Percentiles rank a stretch among this genome's conserved stretches.
phyloP scores from a whole-genome alignment of 1,139 yeast genomes.

The Geotrichum aggregatum region DNA sequence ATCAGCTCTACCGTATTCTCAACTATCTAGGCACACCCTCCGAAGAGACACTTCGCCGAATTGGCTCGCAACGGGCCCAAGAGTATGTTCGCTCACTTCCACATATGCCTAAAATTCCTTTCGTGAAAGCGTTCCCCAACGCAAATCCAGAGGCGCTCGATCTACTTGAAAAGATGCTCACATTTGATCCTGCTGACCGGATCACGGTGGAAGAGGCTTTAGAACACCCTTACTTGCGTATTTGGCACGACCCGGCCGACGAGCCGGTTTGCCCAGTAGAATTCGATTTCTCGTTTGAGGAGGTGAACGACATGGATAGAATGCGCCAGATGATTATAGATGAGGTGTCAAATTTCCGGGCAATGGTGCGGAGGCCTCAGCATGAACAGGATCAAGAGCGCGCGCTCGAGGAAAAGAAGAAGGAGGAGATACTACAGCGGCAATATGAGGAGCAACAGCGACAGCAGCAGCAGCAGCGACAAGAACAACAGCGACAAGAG shows the following conservation, averaged over 20 bases:
- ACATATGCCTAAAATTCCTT: constrained; percentile 74
- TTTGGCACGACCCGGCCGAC: constrained; percentile 96
- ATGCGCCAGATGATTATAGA: constrained; percentile 76
- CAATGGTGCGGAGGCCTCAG: constrained; percentile 65
- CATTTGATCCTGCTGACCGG: constrained; percentile 81
- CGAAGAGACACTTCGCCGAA: constrained; percentile 73
- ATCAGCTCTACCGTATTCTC: constrained; percentile 85
- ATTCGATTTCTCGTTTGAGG: constrained; percentile 88
- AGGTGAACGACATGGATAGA: constrained; percentile 69
- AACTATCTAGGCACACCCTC: constrained; percentile 87
- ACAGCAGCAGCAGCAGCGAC: constrained; percentile 26
- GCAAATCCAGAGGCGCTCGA: constrained; percentile 89
- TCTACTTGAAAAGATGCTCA: constrained; percentile 72
- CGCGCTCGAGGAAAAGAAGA: constrained; percentile 31
- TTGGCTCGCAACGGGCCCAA: constrained; percentile 87
- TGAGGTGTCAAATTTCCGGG: constrained; percentile 76
- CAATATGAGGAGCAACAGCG: constrained; percentile 18
- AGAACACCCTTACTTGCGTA: constrained; percentile 78
- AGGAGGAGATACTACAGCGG: constrained; percentile 23
- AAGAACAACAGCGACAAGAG: constrained; percentile 24
- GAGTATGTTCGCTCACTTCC: constrained; percentile 87
- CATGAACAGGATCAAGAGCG: constrained; percentile 59
- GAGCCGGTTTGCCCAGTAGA: constrained; percentile 82
- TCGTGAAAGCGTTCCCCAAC: constrained; percentile 64
- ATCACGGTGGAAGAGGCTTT: constrained; percentile 87